Percentiles rank a stretch among this genome's conserved stretches.
Evolutionary conservation across 148 eudicot genomes (phyloP).

Genomic region (Rhododendron simsii): DNA sequence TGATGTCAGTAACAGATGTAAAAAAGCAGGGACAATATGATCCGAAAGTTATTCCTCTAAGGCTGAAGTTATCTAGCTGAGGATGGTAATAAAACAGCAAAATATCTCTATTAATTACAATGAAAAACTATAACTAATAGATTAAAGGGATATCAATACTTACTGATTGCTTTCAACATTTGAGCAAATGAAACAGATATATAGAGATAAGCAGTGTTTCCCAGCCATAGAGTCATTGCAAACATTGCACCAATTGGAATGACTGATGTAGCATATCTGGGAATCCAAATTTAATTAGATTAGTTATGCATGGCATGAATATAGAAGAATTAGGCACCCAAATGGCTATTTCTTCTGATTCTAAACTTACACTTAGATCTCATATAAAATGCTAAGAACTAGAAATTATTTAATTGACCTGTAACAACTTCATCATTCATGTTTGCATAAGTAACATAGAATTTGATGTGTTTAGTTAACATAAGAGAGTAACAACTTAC

Average conservation of each 20-base stretch:
- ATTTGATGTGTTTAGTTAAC: not conserved
- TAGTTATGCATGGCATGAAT: not conserved
- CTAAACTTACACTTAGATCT: not conserved
- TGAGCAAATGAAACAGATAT: conserved; percentile 98
- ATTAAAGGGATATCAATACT: conserved; percentile 28
- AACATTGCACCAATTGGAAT: conserved; percentile 98
- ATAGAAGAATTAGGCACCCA: not conserved
- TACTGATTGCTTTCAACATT: conserved; percentile 99
- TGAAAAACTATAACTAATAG: not conserved
- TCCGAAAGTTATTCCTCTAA: not conserved
- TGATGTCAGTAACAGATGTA: conserved; percentile 13
- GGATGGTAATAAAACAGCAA: not conserved
- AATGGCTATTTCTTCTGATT: not conserved
- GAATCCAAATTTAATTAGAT: conserved; percentile 9
- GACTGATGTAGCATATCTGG: conserved; percentile 84
- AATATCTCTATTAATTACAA: not conserved
- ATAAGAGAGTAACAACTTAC: not conserved
- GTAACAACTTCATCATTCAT: not conserved
- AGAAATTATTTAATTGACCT: not conserved
- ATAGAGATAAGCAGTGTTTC: conserved; percentile 96
- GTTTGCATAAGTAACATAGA: not conserved
- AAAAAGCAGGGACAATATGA: not conserved
- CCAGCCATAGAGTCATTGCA: conserved; percentile 98
- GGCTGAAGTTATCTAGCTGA: not conserved
- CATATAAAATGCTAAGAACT: conserved; percentile 2